Conservation (phyloP, 2,329 filamentous ascomycete genomes). For the Monilinia fructigena region DNA sequence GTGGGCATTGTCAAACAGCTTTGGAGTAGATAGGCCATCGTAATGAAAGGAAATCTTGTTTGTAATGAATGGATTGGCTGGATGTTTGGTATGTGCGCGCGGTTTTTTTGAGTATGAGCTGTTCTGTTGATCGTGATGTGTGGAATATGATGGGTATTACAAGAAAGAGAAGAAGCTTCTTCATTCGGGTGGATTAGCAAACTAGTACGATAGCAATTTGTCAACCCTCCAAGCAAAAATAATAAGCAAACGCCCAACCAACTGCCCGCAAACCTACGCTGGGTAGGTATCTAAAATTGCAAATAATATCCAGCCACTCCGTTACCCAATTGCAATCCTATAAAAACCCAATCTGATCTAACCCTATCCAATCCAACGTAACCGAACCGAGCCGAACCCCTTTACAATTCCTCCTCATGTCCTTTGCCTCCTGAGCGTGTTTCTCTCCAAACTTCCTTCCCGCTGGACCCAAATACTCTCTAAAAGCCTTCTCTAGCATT, state of each 20-base stretch:
- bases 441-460: constrained; percentile 32
- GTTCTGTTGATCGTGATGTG: background rate
- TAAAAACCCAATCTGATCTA: background rate
- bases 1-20: background rate
- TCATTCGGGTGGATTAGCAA: background rate
- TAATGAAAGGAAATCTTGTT: constrained; percentile 15
- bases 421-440: background rate
- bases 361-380: no score
- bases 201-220: background rate
- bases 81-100: background rate
- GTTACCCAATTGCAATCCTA: background rate
- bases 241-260: background rate
- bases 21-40: constrained; percentile 3
- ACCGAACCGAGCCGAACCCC: background rate
- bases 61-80: background rate
- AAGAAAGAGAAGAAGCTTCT: background rate
- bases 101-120: background rate
- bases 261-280: background rate
- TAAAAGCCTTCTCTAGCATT: constrained; percentile 50
- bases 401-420: constrained; percentile 23
- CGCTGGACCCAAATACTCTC: constrained; percentile 46
- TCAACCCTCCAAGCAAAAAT: background rate
- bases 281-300: constrained; percentile 19
- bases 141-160: background rate
- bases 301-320: background rate